A percentile compares a stretch with the other conserved stretches of the same genome.
phyloP scores from a whole-genome alignment of 2,329 filamentous ascomycete genomes.

The Capronia americana region DNA sequence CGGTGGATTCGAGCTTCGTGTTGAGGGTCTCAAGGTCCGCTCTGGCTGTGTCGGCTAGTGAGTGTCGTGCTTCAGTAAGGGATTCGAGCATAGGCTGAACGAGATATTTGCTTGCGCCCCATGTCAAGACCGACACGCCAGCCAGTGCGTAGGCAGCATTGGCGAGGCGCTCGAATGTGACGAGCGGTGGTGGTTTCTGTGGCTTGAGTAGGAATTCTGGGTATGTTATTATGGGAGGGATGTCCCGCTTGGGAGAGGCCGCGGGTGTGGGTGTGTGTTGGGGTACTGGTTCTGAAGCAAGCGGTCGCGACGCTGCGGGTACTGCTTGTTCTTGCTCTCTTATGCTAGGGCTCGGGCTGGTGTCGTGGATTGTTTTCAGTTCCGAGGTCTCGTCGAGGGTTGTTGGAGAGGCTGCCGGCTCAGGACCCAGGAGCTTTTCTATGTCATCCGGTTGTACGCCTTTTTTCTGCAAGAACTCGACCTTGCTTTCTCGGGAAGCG shows the following conservation, averaged over 20 bases:
- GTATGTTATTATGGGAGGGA: slow-evolving; percentile 70
- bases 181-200: slow-evolving; percentile 64
- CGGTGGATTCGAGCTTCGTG: slow-evolving; percentile 58
- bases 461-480: slow-evolving; percentile 77
- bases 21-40: slow-evolving; percentile 63
- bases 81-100: slow-evolving; percentile 38
- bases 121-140: slow-evolving; percentile 61
- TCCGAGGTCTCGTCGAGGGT: slow-evolving; percentile 27
- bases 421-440: slow-evolving; percentile 64
- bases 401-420: background rate
- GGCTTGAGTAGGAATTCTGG: slow-evolving; percentile 68
- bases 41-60: slow-evolving; percentile 60
- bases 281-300: slow-evolving; percentile 16
- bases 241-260: slow-evolving; percentile 47
- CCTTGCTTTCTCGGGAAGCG: slow-evolving; percentile 73
- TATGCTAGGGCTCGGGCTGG: slow-evolving; percentile 18
- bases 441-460: slow-evolving; percentile 73
- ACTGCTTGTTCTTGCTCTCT: slow-evolving; percentile 6
- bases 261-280: slow-evolving; percentile 30
- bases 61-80: slow-evolving; percentile 63
- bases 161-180: slow-evolving; percentile 63
- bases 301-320: background rate
- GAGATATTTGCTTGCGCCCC: slow-evolving; percentile 49
- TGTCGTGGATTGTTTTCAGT: slow-evolving; percentile 40
- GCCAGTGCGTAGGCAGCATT: slow-evolving; percentile 64